Evolutionary conservation across 164 flowering plant genomes (phyloP), one percentile per base, ranked within the genome.

Genomic region (Kalanchoe fedtschenkoi): DNA sequence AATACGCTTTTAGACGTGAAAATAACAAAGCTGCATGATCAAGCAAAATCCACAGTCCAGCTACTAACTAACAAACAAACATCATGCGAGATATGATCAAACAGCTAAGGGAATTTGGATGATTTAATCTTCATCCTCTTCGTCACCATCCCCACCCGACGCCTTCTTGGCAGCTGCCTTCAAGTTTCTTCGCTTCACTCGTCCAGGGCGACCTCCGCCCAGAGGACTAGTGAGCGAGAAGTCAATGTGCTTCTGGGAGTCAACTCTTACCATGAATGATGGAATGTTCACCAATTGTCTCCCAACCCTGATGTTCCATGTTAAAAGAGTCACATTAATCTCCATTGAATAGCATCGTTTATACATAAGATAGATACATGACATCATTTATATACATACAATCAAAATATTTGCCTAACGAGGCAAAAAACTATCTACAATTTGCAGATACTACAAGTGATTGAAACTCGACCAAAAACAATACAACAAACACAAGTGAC

Each of bases 91-190:
- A 22, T 24, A 6, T 51, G 56, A 51, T 51, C 32, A 0, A 51
- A 26, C 30, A 51, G 16, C 17, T 8, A 4, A 19, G 2, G 6
- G 26, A 4, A 9, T 5, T 21, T 19, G 9, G 2, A 19, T n/a
- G 39, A 21, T 42, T 68, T 54, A 75, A 19, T 79, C 83, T 38
- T 81, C 85, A n/a, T 79, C 86, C 54, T 79, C 81, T 39, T 77
- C 81, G 2, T 79, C 83, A n/a, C 67, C 85, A 43, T 70, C 82
- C 17, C 82, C 84, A 33, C 81, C 81, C 13, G 74, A 59, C 39
- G 85, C 79, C 68, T 77, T 80, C 79, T 81, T 79, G 66, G 86
- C 78, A 76, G 83, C 83, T 15, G 81, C 75, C 73, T 72, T 81
- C 68, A 63, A 67, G 65, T 80, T 80, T 77, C 35, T 80, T 76